Conservation (phyloP, 1,139 yeast genomes). For the Hemisphaericaspora xylofermentans region DNA sequence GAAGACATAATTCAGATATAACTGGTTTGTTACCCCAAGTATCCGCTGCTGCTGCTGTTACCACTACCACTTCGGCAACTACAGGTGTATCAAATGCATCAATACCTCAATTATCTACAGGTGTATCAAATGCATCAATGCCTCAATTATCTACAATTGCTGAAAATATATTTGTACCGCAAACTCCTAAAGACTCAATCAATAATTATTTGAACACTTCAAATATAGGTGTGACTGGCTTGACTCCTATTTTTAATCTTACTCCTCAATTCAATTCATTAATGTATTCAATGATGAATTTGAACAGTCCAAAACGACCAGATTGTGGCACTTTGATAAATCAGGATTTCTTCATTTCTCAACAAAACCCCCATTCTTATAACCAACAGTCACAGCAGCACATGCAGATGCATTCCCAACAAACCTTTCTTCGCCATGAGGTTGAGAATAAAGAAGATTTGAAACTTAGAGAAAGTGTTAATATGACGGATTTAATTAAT, state of each 20-base stretch:
- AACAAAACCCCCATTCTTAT: constrained; percentile 4
- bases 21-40: constrained; percentile 16
- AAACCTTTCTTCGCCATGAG: background rate
- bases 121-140: constrained; percentile 11
- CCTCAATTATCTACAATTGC: constrained; percentile 17
- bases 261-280: constrained; percentile 46
- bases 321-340: constrained; percentile 30
- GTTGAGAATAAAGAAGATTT: background rate
- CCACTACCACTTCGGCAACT: background rate
- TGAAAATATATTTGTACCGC: constrained; percentile 26
- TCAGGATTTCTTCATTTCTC: constrained; percentile 30
- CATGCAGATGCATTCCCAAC: constrained; percentile 3
- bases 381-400: constrained; percentile 7
- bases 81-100: constrained; percentile 8
- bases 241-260: constrained; percentile 40
- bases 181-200: constrained; percentile 38
- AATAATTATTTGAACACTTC: constrained; percentile 22
- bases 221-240: constrained; percentile 22
- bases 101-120: constrained; percentile 12
- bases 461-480: background rate
- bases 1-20: constrained; percentile 35
- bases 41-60: background rate
- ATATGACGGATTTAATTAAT: constrained; percentile 3
- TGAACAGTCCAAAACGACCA: constrained; percentile 35
- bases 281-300: constrained; percentile 41